Evolutionary conservation across 176 grass and related monocot species (phyloP).

Genomic region (Zoysia pacifica): DNA sequence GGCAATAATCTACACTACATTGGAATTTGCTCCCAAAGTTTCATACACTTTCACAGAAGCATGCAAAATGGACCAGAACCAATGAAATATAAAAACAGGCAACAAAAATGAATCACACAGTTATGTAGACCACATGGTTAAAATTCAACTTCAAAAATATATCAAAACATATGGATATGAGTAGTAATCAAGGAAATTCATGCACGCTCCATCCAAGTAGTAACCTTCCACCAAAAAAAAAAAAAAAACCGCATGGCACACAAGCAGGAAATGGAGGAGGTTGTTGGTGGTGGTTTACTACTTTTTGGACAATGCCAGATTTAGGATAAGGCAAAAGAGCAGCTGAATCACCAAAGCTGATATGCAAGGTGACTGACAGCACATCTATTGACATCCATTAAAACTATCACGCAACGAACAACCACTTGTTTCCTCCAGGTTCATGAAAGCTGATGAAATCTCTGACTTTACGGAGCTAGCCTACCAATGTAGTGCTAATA

Average conservation of each 20-base stretch:
- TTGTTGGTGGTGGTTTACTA: background rate
- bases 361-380: slow-evolving; percentile 8
- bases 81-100: background rate
- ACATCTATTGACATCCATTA: slow-evolving; percentile 26
- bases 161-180: background rate
- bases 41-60: slow-evolving; percentile 7
- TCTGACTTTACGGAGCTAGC: slow-evolving; percentile 2
- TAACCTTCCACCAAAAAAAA: background rate
- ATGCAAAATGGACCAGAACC: background rate
- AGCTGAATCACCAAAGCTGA: background rate
- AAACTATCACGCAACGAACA: slow-evolving; percentile 22
- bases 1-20: slow-evolving; percentile 13
- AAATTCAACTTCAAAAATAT: slow-evolving; percentile 10
- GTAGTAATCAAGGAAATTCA: background rate
- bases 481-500: background rate
- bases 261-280: background rate
- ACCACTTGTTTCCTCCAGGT: slow-evolving; percentile 20
- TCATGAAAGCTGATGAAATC: background rate
- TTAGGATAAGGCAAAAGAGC: slow-evolving; percentile 17
- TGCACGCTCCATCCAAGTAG: background rate
- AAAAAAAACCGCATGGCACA: background rate
- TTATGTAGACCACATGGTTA: slow-evolving; percentile 6
- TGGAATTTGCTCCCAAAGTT: background rate
- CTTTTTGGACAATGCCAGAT: background rate
- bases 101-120: background rate